Evolutionary conservation across 176 grass and related monocot genomes (phyloP), one percentile per base, ranked within the genome.

Genomic region (Hsuehochloa calcarea): DNA sequence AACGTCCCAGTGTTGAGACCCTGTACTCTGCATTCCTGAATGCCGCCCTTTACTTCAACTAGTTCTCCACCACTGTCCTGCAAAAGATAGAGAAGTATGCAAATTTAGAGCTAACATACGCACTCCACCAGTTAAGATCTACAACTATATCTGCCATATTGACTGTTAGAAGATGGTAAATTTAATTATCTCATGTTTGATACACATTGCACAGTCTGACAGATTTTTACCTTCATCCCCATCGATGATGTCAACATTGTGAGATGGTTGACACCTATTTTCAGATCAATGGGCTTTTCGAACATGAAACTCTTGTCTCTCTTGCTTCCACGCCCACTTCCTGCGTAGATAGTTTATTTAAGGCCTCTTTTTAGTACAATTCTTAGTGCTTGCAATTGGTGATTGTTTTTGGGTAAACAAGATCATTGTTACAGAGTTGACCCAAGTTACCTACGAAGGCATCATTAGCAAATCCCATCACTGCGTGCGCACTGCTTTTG

Each of bases 1-100:
- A 98, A 80, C 12, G 96, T 98, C 22, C 96, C 96, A 26, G 93
- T 95, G 60, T 95, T 98, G 62, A 98, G 96, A 83, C 96, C 96
- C 86, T 92, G 93, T 70, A 98, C 81, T 59, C 22, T 38, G 34
- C 80, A 88, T 4, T 82, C 82, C 63, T 90, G 81, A 15, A 97
- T 66, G 16, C 94, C 91, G 5, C 87, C 69, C 77, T 88, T 80
- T 63, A 84, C 40, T 23, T 85, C 76, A 56, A 91, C 91, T 77
- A 93, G 74, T 38, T 88, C 84, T 68, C 89, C 72, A 68, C 94
- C 94, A 56, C 91, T 98, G 87, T 98, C 96, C 96, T 98, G 67
- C 49, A 85, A 64, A 90, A 19, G 35, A 87, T 6, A 79, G 31
- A 3, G 14, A 79, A 78, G 68, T 17, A 26, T 51, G 72, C 62